Base-by-base conservation (phyloP, 371 early-diverging fungal genomes). In the Choanephora cucurbitarum region DNA sequence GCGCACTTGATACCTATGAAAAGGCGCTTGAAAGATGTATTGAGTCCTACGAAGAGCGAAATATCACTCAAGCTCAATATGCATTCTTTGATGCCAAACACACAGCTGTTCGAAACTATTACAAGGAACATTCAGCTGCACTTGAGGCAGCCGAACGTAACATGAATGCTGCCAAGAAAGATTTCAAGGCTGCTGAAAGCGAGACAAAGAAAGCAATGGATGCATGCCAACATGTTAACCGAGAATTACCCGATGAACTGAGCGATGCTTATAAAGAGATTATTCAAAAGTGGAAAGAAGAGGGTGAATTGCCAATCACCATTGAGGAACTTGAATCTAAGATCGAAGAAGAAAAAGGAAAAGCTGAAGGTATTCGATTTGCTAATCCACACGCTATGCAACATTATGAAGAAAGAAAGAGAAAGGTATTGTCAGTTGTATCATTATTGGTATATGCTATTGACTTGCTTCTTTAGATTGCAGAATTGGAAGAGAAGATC, bases 351-450 rank as follows among this genome's bases (percentile, higher is more conserved):
- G 80, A 83, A 34, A 53, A 69, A 21, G 81, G 86, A 14, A 77
- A 81, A 40, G 72, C 73, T 1, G 77, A 74, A 0, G 67, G 79
- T 6, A 75, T 82, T 10, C 65, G 66, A 31, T 64, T 66, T 8
- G 70, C 78, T 11, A 75, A 82, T 49, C 71, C 83, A 17, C 49
- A 72, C 24, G 83, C 88, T 6, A 80, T 93, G 62, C 73, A 80
- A n/a, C 77, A 85, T 42, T 91, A 83, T 59, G 83, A 87, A 47
- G 62, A 75, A 46, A 79, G 91, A 37, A 60, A 79, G 50, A 51
- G 24, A 15, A 79, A 83, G 57, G 81, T 89, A 52, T n/a, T n/a
- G n/a, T n/a, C n/a, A 65, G 71, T n/a, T n/a, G 58, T 1, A 32
- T 17, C 13, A 28, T 31, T 24, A 13, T 1, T 19, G 21, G 19